Percentiles rank a stretch among this genome's conserved stretches.
Conservation (phyloP, 768 basidiomycete genomes). For the Cystoderma amianthinum region DNA sequence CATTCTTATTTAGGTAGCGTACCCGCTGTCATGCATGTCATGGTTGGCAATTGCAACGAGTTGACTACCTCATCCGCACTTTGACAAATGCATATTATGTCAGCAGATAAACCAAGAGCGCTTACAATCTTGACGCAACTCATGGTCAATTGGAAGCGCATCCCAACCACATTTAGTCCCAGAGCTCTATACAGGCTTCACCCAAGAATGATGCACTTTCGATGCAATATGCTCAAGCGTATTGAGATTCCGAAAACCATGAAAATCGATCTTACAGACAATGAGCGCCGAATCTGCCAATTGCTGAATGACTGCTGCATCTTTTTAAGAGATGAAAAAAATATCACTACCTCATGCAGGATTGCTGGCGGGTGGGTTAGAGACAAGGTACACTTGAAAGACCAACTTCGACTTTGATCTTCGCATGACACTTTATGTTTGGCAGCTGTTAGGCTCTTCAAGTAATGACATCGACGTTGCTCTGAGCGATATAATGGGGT, state of each 20-base stretch:
- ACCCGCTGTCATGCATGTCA: too few relatives aligned
- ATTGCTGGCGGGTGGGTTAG: conserved; percentile 99
- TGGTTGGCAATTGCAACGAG: too few relatives aligned
- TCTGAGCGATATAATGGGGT: conserved; percentile 82
- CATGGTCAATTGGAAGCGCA: background rate
- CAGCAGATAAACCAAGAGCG: too few relatives aligned
- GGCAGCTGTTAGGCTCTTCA: conserved; percentile 69
- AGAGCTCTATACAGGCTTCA: background rate
- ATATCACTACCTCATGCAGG: conserved; percentile 62
- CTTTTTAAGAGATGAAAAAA: conserved; percentile 43
- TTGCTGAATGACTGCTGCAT: conserved; percentile 77
- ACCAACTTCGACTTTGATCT: background rate
- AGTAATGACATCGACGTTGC: conserved; percentile 95
- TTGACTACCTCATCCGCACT: too few relatives aligned
- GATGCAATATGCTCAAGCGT: background rate
- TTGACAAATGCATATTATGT: background rate
- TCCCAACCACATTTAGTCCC: background rate
- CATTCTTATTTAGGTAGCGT: too few relatives aligned
- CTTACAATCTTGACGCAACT: background rate
- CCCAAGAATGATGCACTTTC: background rate
- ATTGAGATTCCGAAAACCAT: conserved; percentile 10
- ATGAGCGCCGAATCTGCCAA: conserved; percentile 63
- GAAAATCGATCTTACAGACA: conserved; percentile 53
- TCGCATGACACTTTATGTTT: conserved; percentile 4
- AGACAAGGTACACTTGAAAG: conserved; percentile 67